These are phyloP conservation scores for Moesziomyces globuligerus DNA, from an alignment of 1,284 basidiomycete species.

Conservation along the genomic window DNA sequence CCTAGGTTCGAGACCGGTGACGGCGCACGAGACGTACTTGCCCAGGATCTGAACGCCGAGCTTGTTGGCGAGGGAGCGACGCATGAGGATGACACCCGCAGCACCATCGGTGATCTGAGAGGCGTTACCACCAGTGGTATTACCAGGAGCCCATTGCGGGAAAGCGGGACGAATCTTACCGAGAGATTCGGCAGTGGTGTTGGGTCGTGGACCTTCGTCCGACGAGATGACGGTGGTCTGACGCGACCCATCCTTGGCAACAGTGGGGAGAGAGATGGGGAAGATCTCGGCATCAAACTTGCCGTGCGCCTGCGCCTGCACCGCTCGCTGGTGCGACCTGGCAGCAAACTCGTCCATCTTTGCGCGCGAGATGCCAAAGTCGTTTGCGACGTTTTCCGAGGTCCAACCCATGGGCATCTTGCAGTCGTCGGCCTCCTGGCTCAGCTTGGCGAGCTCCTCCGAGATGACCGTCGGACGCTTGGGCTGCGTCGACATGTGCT, in stretches of 20 bases:
- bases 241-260: conserved; percentile 72
- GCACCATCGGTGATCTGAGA: conserved; percentile 83
- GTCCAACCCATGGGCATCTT: conserved; percentile 86
- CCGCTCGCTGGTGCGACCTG: conserved; percentile 81
- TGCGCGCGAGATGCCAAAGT: conserved; percentile 82
- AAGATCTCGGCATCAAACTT: conserved; percentile 82
- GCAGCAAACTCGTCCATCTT: conserved; percentile 88
- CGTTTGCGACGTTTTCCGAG: conserved; percentile 76
- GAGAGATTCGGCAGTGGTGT: conserved; percentile 78
- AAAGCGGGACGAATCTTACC: conserved; percentile 80
- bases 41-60: conserved; percentile 79
- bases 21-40: conserved; percentile 80
- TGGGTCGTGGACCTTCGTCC: conserved; percentile 84
- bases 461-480: conserved; percentile 42
- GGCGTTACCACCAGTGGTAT: conserved; percentile 90
- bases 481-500: conserved; percentile 75
- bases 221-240: conserved; percentile 74
- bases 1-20: conserved; percentile 78
- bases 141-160: conserved; percentile 82
- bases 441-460: conserved; percentile 39
- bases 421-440: conserved; percentile 59
- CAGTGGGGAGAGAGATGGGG: conserved; percentile 71
- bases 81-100: conserved; percentile 86
- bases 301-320: conserved; percentile 74
- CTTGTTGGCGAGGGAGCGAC: conserved; percentile 81